Evolutionary conservation across 305 asterid genomes (phyloP), one percentile per base, ranked within the genome.

Genomic region (Rubia tinctorum): DNA sequence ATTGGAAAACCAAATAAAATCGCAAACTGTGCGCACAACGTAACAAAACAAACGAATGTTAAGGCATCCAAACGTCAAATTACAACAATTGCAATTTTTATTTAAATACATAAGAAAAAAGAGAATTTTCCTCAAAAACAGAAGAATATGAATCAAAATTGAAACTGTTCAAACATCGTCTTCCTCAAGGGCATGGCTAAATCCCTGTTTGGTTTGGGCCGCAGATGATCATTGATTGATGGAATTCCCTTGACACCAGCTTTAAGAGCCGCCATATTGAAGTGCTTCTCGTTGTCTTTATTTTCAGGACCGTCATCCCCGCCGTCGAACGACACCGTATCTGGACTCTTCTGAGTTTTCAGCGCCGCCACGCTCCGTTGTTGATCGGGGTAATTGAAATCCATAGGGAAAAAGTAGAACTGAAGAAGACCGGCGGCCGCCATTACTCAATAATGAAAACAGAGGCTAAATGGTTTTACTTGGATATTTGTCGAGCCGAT

Each of bases 321-420:
- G 43, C 27, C 20, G 9, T 20, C 12, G 12, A 13, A 3, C 13
- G 55, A 49, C 55, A 3, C n/a, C n/a, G 7, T 13, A 49, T 49
- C n/a, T 15, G 55, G 55, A 49, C 15, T 13, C 18, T 4, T 49
- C 4, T 14, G 55, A 14, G n/a, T 49, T 14, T 49, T 49, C 18
- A 47, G 53, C 53, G 53, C 18, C 53, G 14, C 15, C 15, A 49
- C 17, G n/a, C 17, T 49, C 18, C 14, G 55, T 49, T 49, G n/a
- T 13, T 69, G 27, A 63, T 68, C 73, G 6, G 81, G 79, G 55
- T 73, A 73, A 56, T 61, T 55, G 58, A 76, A 80, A 76, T 80
- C 83, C 51, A 80, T 80, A 1, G 83, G 83, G 49, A 80, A 80
- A 44, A 73, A 80, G 51, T 80, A 68, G 51, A 69, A 73, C 53